phyloP scores from a whole-genome alignment of 306 rosid genomes.

The Vigna hirtella region DNA sequence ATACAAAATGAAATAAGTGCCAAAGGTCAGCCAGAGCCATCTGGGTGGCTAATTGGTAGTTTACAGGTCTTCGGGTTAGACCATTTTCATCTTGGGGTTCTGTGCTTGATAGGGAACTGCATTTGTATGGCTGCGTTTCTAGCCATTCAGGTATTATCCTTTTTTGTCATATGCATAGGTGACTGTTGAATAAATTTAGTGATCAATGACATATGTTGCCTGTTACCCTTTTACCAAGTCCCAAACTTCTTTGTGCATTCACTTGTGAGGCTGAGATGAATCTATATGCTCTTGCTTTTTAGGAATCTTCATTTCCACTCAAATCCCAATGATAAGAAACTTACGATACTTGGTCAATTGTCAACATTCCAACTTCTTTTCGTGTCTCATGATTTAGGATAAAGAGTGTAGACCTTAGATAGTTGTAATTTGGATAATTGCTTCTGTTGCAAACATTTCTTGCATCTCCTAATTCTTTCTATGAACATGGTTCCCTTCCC shows the following conservation, averaged over 20 bases:
- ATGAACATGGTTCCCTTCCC: neutral
- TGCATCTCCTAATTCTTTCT: neutral
- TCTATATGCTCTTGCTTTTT: constrained; percentile 7
- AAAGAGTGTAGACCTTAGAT: neutral
- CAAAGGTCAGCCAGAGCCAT: constrained; percentile 86
- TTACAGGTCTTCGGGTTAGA: constrained; percentile 66
- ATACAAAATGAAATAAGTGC: constrained; percentile 68
- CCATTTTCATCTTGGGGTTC: constrained; percentile 80
- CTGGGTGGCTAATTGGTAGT: constrained; percentile 72
- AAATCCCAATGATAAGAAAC: neutral
- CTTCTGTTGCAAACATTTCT: neutral
- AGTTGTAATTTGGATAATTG: constrained; percentile 26
- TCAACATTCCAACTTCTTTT: neutral
- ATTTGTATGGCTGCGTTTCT: constrained; percentile 94
- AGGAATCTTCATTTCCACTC: neutral
- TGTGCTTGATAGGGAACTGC: constrained; percentile 92
- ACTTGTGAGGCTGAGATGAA: constrained; percentile 4
- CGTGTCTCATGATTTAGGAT: neutral
- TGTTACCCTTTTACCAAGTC: constrained; percentile 21
- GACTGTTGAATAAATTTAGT: constrained; percentile 1
- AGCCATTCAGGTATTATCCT: constrained; percentile 76
- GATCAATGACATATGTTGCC: constrained; percentile 16
- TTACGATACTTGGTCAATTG: neutral
- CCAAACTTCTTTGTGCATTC: neutral
- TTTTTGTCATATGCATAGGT: constrained; percentile 15